Base-by-base conservation (phyloP, 345 rosid species). In the Bruguiera sexangula region DNA sequence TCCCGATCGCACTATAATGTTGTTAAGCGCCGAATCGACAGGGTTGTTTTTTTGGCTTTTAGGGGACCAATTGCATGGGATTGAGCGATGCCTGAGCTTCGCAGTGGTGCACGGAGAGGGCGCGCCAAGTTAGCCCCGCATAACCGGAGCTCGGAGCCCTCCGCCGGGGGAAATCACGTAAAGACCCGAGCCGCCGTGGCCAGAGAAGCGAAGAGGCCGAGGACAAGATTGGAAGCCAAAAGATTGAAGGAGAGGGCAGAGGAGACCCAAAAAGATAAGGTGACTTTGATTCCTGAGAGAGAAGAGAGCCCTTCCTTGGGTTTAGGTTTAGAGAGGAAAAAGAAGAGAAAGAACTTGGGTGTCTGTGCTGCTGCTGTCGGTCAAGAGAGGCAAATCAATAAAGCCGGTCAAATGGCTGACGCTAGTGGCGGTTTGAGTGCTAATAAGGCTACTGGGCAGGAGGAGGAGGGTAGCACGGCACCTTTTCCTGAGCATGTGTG, bases 41-140 rank as follows among this genome's bases (percentile, higher is more conserved):
- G 13, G 34, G 36, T n/a, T 68, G 36, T n/a, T 68, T 63, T 57
- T 55, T 2, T 55, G 5, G 59, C 29, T 60, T 60, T 31, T 60
- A 63, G 63, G 67, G 67, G 29, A 48, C 62, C 63, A 20, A 34
- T 67, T 62, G 60, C 55, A 72, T 71, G 73, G 80, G 69, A 18
- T 43, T 65, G 48, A 66, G 72, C 69, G 67, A 76, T 76, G 80
- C 80, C 76, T 71, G 80, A 76, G 80, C 76, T 76, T 46, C 69
- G 74, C 10, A 46, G 66, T 19, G 73, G 73, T 68, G 68, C 55
- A 61, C 63, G 80, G 7, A 67, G 69, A 50, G 73, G 74, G 74
- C 91, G 93, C 83, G 87, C 88, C 85, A 92, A 87, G 88, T 75
- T 79, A 88, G 88, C 46, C 67, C 72, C 65, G 67, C 70, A 62